Evolutionary conservation across 306 rosid genomes (phyloP), one percentile per base, ranked within the genome.

Genomic region (Canavalia gladiata): DNA sequence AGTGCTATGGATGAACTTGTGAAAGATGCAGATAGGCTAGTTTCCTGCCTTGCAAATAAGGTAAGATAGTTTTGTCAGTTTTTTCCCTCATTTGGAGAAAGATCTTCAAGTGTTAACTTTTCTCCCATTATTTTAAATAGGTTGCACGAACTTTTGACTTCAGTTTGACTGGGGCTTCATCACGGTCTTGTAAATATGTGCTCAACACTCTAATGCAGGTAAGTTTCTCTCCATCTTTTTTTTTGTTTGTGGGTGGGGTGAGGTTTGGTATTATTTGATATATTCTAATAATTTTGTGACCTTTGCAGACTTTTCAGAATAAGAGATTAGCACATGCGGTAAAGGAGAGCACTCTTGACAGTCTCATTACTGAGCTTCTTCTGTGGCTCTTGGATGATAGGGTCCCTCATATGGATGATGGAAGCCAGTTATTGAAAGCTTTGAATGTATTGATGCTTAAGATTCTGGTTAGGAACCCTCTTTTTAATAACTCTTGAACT

Each of bases 301-400:
- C 41, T 65, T 75, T 83, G 45, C 92, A 96, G 99, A 96, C 99
- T 57, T 96, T 94, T 87, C 99, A 91, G 85, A 96, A 94, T 85
- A 96, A 88, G 90, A 87, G 97, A 87, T 89, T 94, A 51, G 99
- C 98, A 75, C 64, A 96, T 86, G 97, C 98, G 33, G 98, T 94
- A 33, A 91, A 90, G 88, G 98, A 93, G 91, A 88, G 84, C 80
- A 96, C 97, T 77, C 94, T 96, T 69, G 94, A 96, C 85, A 90
- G 97, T 88, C 97, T 96, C 72, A 91, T 93, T 34, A 96, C 99
- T 30, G 99, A 96, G 89, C 98, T 96, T 41, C 92, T 96, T 68
- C 91, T 96, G 72, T 96, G 99, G 99, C 99, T 96, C 82, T 88
- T 96, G 90, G 99, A 96, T 90, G 99, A 96, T 85, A 90, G 98